phyloP scores from a whole-genome alignment of 129 eudicot genomes.

The Erigeron canadensis region DNA sequence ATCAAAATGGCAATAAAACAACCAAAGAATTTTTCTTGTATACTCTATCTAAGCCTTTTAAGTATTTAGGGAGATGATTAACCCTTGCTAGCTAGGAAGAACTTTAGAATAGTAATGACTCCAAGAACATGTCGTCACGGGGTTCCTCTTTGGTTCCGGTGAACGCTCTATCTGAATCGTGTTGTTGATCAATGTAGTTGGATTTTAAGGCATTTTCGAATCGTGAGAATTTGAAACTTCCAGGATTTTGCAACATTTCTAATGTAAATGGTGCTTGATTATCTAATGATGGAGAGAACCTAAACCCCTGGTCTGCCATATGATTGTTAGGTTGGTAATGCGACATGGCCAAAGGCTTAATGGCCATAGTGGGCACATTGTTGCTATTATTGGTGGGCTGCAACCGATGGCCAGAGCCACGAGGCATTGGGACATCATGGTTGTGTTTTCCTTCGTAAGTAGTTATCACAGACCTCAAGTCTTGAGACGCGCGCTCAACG shows the following conservation, averaged over 20 bases:
- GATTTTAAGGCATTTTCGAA: constrained; percentile 46
- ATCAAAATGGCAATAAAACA: constrained; percentile 33
- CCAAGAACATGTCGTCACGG: constrained; percentile 61
- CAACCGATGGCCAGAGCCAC: constrained; percentile 67
- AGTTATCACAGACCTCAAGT: constrained; percentile 69
- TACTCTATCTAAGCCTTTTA: constrained; percentile 25
- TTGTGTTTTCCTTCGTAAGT: constrained; percentile 95
- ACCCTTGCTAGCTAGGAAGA: constrained; percentile 7
- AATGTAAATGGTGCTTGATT: constrained; percentile 50
- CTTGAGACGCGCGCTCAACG: constrained; percentile 82
- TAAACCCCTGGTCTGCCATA: constrained; percentile 19
- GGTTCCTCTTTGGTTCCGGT: constrained; percentile 70
- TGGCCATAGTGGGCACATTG: constrained; percentile 39
- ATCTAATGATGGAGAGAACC: constrained; percentile 33
- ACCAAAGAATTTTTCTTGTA: constrained; percentile 35
- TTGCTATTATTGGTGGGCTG: constrained; percentile 25
- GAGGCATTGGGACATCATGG: constrained; percentile 90
- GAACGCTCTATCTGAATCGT: constrained; percentile 33
- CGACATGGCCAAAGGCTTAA: constrained; percentile 50
- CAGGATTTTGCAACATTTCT: constrained; percentile 55
- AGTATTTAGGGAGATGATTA: constrained; percentile 19
- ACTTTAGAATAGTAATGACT: constrained; percentile 50
- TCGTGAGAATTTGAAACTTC: constrained; percentile 44
- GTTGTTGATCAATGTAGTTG: constrained; percentile 39
- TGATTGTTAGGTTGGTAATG: constrained; percentile 41